phyloP scores from a whole-genome alignment of 257 asterid species.

The Plantago major region DNA sequence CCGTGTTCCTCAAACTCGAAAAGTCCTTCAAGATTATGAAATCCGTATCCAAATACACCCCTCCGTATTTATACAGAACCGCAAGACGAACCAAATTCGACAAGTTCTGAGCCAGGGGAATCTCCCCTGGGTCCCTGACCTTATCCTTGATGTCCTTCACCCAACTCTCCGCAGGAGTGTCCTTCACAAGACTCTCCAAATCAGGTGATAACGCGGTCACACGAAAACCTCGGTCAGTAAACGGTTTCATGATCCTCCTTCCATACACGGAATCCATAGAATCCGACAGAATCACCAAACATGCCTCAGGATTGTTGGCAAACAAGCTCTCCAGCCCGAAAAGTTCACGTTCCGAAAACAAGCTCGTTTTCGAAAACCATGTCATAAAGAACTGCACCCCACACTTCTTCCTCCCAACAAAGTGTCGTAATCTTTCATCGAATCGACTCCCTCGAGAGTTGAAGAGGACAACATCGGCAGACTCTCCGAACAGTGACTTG shows the following conservation, averaged over 20 bases:
- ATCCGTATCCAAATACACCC: conserved; percentile 63
- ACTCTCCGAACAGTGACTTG: no score
- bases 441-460: conserved; percentile 14
- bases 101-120: conserved; percentile 57
- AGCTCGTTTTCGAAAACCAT: conserved; percentile 35
- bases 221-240: conserved; percentile 35
- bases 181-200: conserved; percentile 27
- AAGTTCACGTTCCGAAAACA: conserved; percentile 38
- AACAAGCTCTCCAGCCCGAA: conserved; percentile 49
- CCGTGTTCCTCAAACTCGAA: conserved; percentile 44
- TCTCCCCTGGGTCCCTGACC: conserved; percentile 40
- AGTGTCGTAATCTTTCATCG: conserved; percentile 21
- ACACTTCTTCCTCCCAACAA: conserved; percentile 26
- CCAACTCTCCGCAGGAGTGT: conserved; percentile 60
- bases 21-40: conserved; percentile 51
- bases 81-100: conserved; percentile 66
- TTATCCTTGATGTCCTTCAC: conserved; percentile 43
- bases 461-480: no score
- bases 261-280: conserved; percentile 54
- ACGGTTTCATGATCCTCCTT: conserved; percentile 28
- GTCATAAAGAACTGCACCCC: conserved; percentile 49
- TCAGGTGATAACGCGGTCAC: conserved; percentile 41
- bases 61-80: conserved; percentile 59
- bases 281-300: conserved; percentile 51
- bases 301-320: conserved; percentile 40